Base-by-base conservation (phyloP, 768 basidiomycete genomes). In the Lactarius sanguifluus region DNA sequence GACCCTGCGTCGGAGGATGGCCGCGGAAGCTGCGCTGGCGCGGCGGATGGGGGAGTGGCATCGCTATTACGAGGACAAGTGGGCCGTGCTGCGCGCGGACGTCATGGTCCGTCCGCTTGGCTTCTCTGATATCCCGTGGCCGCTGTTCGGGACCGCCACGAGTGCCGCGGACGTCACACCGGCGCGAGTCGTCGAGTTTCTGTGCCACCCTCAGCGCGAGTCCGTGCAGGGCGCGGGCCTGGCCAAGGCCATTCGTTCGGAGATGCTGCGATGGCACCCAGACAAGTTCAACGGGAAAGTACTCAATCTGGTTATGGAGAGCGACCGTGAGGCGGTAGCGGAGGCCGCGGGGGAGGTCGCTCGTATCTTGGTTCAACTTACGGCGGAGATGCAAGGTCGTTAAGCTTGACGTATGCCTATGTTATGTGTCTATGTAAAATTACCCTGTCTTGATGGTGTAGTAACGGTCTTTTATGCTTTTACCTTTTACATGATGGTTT, bases 221-320 rank as follows among this genome's bases (percentile, higher is more conserved):
- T 71, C 66, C 7, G 60, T 72, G 28, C 69, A 75, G 41, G 74
- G 72, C 4, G 81, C 79, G 70, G 72, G 74, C 1, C 70, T 59
- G 4, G 75, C 73, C 64, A 81, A 80, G 45, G 69, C 73, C 23
- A 64, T 82, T 66, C 80, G 76, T 65, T 67, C 65, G n/a, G 85
- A 86, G 68, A 72, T 85, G 36, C 71, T 84, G 55, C 77, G 79
- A 25, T 87, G 81, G 78, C 84, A 87, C 66, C 83, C 85, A 5
- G 85, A 87, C 68, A 85, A 83, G 69, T 81, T 85, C 69, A 73
- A 80, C 64, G 64, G 71, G 15, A 76, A 71, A 9, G 71, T 81
- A 15, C 61, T 81, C 32, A 69, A 71, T 9, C 79, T 75, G 56
- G 76, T 85, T 9, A 64, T 71, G 5, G 68, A 69, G 5, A 64